Percentiles rank a stretch among this genome's conserved stretches.
phyloP scores from a whole-genome alignment of 2,329 filamentous ascomycete genomes.

The Dactylellina sp. region DNA sequence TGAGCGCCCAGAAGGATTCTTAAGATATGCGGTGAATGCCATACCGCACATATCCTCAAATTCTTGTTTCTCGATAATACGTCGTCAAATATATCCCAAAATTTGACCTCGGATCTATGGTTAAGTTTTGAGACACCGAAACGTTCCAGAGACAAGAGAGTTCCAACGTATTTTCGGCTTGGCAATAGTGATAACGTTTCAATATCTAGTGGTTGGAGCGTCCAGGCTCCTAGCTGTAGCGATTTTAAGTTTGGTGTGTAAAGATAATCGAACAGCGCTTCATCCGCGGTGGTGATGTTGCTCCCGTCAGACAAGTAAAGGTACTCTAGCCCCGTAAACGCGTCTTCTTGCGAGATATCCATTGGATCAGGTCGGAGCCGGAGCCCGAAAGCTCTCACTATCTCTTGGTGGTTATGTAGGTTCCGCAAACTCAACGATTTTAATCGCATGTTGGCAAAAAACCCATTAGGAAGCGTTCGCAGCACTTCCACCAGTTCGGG shows the following conservation, averaged over 20 bases:
- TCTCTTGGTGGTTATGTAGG: background rate
- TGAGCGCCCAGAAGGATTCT: too few relatives aligned
- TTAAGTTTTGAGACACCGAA: constrained; percentile 16
- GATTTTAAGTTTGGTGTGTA: constrained; percentile 32
- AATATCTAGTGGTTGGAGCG: background rate
- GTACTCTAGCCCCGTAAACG: constrained; percentile 18
- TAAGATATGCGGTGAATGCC: background rate
- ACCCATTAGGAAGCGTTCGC: constrained; percentile 7
- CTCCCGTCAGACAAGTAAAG: constrained; percentile 31
- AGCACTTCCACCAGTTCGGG: constrained; percentile 16
- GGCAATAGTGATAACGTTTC: background rate
- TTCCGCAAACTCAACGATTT: constrained; percentile 34
- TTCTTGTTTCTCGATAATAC: background rate
- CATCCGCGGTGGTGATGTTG: background rate
- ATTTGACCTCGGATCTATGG: background rate
- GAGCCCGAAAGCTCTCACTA: constrained; percentile 34
- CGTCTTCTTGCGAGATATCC: background rate
- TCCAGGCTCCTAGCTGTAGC: constrained; percentile 17
- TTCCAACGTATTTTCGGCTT: constrained; percentile 4
- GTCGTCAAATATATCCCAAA: too few relatives aligned
- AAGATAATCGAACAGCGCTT: constrained; percentile 15
- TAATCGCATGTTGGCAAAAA: constrained; percentile 19
- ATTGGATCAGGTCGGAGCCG: background rate
- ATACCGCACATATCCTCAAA: background rate
- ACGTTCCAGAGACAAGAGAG: constrained; percentile 22